These are phyloP conservation scores for Telopea speciosissima DNA, from an alignment of 177 flowering plant genomes.

Conservation along the genomic window DNA sequence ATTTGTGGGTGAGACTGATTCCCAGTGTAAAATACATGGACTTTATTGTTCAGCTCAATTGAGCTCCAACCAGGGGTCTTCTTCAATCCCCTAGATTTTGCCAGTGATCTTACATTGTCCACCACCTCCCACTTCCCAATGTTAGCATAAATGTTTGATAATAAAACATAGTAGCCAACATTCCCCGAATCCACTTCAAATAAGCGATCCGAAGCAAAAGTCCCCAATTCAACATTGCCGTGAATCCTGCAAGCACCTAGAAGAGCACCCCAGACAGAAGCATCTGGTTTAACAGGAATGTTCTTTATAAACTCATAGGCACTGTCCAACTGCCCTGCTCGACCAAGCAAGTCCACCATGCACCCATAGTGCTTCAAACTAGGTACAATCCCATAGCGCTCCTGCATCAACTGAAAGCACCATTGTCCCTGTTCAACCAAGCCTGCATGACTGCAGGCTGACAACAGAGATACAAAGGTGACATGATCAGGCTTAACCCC, in stretches of 20 bases:
- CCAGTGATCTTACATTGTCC: slow-evolving; percentile 41
- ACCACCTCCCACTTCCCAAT: slow-evolving; percentile 56
- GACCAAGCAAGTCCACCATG: slow-evolving; percentile 61
- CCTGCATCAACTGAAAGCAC: slow-evolving; percentile 37
- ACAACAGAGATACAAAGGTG: slow-evolving; percentile 52
- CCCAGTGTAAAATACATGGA: slow-evolving; percentile 54
- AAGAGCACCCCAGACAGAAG: slow-evolving; percentile 63
- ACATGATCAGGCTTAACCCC: slow-evolving; percentile 54
- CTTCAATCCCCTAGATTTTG: slow-evolving; percentile 41
- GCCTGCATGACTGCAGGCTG: slow-evolving; percentile 76
- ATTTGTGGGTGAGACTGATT: slow-evolving; percentile 46
- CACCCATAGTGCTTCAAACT: slow-evolving; percentile 55
- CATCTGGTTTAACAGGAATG: slow-evolving; percentile 52
- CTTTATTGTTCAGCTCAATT: slow-evolving; percentile 37
- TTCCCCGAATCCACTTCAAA: slow-evolving; percentile 44
- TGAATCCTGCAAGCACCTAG: slow-evolving; percentile 66
- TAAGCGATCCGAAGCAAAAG: slow-evolving; percentile 40
- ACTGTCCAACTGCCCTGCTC: slow-evolving; percentile 48
- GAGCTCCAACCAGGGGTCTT: slow-evolving; percentile 82
- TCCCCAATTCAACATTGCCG: slow-evolving; percentile 48
- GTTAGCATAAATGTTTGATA: slow-evolving; percentile 58
- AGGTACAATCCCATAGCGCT: slow-evolving; percentile 38
- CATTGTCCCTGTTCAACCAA: slow-evolving; percentile 42
- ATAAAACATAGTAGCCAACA: slow-evolving; percentile 53
- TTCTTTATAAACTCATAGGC: slow-evolving; percentile 42